phyloP scores from a whole-genome alignment of 441 rosid genomes.

The Erodium texanum region DNA sequence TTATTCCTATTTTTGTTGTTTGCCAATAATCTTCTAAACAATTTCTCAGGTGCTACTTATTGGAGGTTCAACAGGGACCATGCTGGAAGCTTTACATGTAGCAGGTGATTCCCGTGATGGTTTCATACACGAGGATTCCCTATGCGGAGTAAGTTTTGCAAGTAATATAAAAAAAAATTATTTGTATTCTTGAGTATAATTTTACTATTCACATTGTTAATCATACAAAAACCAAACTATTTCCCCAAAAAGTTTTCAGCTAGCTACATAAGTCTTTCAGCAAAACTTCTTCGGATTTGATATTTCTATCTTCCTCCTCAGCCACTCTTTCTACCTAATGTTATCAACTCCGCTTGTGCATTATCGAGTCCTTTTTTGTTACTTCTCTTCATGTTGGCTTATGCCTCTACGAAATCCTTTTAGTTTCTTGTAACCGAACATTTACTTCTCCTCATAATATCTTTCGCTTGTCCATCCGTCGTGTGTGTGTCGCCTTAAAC shows the following conservation, averaged over 20 bases:
- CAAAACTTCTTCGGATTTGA: background rate
- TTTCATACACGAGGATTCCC: conserved; percentile 12
- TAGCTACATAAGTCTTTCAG: background rate
- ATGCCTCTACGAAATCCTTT: background rate
- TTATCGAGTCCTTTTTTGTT: background rate
- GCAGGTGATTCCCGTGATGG: conserved; percentile 69
- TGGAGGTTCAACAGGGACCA: conserved; percentile 98
- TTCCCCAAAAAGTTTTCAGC: background rate
- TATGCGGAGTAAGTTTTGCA: conserved; percentile 10
- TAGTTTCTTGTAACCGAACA: background rate
- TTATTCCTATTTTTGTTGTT: background rate
- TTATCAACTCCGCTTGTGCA: background rate
- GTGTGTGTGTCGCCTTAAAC: background rate
- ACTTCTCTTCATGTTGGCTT: background rate
- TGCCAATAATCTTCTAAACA: conserved; percentile 9
- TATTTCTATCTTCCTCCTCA: background rate
- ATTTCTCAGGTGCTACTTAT: conserved; percentile 65
- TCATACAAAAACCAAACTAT: background rate
- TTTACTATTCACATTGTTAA: background rate
- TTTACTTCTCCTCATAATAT: background rate
- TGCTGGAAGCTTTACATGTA: conserved; percentile 93
- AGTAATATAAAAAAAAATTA: background rate
- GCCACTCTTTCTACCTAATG: background rate
- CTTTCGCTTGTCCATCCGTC: background rate
- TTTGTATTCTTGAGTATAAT: background rate